phyloP scores from a whole-genome alignment of 2,329 filamentous ascomycete species.

The Fusarium citri region DNA sequence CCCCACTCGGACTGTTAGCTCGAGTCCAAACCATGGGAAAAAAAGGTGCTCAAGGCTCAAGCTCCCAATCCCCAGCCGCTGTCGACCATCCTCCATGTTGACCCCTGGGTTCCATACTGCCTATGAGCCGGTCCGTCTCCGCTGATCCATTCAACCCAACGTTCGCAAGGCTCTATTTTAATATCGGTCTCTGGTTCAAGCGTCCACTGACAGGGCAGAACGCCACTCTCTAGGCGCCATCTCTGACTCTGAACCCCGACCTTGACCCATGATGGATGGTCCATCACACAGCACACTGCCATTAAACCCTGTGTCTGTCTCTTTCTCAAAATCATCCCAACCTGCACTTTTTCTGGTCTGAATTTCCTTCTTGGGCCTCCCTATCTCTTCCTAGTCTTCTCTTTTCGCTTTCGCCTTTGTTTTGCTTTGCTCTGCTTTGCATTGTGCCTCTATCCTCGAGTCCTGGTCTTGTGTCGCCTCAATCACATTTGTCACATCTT shows the following conservation, averaged over 20 bases:
- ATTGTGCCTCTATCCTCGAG: constrained; percentile 13
- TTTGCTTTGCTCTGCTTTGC: constrained; percentile 30
- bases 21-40: constrained; percentile 20
- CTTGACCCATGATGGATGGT: constrained; percentile 50
- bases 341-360: constrained; percentile 44
- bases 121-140: constrained; percentile 45
- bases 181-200: constrained; percentile 52
- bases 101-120: constrained; percentile 40
- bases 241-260: constrained; percentile 53
- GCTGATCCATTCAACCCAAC: constrained; percentile 48
- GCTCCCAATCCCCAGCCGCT: constrained; percentile 44
- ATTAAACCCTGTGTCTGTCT: constrained; percentile 35
- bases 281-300: constrained; percentile 40
- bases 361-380: constrained; percentile 44
- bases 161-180: constrained; percentile 57
- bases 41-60: constrained; percentile 35
- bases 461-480: constrained; percentile 33
- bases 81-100: constrained; percentile 36
- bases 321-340: constrained; percentile 46
- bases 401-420: constrained; percentile 41
- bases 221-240: constrained; percentile 57
- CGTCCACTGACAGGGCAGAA: constrained; percentile 58
- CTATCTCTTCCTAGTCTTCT: constrained; percentile 38
- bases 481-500: constrained; percentile 44
- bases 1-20: constrained; percentile 35